Evolutionary conservation across 2,329 filamentous ascomycete genomes (phyloP), one percentile per base, ranked within the genome.

Genomic region (Emericellopsis atlantica): DNA sequence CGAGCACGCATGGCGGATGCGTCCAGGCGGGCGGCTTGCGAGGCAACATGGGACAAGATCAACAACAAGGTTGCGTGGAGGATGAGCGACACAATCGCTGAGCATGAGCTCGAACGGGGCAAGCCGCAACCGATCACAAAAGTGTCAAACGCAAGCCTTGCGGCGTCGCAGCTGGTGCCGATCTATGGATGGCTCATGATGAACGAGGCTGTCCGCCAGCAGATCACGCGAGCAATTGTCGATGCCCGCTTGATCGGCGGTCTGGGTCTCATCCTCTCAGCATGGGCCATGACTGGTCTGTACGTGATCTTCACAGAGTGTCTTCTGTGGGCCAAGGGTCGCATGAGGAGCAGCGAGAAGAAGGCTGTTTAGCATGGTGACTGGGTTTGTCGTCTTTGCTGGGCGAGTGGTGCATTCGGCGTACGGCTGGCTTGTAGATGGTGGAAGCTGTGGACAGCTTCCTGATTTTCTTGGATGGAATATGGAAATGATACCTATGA

Each of bases 1-100:
- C 65, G 75, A 7, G 39, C 49, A 5, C 52, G 47, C 2, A 71
- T 83, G 60, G 59, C 62, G 2, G 43, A 44, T 0, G 60, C 65
- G 8, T 70, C 76, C 2, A 66, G 78, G 40, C 52, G 54, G 16
- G 71, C 77, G 45, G 80, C 79, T 0, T 72, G 72, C 44, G 67
- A 77, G 38, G 78, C 74, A 3, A 84, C 77, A 0, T 84, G 80
- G 81, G 77, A 82, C 44, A 79, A 73, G 59, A 81, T 84, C 56
- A 81, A 81, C 59, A 80, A 81, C 49, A 74, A 72, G 38, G 79
- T 82, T 1, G 80, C 80, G 4, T 76, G 75, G 69, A 70, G 74
- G 43, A 74, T 84, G 60, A 61, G 68, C 4, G 67, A 72, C 39
- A 62, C 61, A n/a, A 70, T 75, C 38, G 61, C 66, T 14, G 62